Percentiles rank a stretch among this genome's conserved stretches.
phyloP scores from a whole-genome alignment of 2,329 filamentous ascomycete genomes.

The Stromatinia cepivora region DNA sequence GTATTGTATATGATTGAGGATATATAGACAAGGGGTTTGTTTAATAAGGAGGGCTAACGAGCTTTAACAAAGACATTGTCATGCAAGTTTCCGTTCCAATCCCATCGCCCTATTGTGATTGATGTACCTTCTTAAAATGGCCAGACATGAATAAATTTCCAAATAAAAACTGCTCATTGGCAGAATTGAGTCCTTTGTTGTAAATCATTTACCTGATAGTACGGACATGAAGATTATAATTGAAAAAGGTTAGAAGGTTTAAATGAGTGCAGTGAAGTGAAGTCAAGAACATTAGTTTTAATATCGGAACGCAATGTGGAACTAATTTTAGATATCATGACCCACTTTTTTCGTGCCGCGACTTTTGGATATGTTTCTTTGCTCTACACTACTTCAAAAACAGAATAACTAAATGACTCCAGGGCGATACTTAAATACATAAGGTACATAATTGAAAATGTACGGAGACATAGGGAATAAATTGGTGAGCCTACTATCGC shows the following conservation, averaged over 20 bases:
- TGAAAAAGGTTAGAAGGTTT: neutral
- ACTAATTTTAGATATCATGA: neutral
- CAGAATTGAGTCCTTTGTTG: neutral
- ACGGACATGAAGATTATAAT: neutral
- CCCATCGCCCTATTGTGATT: neutral
- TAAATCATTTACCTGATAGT: neutral
- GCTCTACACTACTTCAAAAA: slow-evolving; percentile 4
- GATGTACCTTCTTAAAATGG: neutral
- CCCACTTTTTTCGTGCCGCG: slow-evolving; percentile 5
- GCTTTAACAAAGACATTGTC: slow-evolving; percentile 26
- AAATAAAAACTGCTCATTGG: neutral
- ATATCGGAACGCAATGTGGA: neutral
- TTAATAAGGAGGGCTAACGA: neutral
- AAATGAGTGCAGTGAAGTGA: slow-evolving; percentile 1
- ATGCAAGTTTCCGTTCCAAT: slow-evolving; percentile 25
- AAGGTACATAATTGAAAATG: slow-evolving; percentile 47
- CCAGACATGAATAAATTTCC: neutral
- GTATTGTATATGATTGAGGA: neutral
- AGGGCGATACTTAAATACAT: neutral
- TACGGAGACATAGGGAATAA: slow-evolving; percentile 72
- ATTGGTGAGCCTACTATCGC: slow-evolving; percentile 49
- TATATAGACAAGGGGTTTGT: slow-evolving; percentile 10
- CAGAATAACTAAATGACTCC: neutral
- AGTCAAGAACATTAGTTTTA: neutral
- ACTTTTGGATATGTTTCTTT: slow-evolving; percentile 7